Evolutionary conservation across 192 early-diverging fungal genomes (phyloP).

Genomic region (Dissophora ornata): DNA sequence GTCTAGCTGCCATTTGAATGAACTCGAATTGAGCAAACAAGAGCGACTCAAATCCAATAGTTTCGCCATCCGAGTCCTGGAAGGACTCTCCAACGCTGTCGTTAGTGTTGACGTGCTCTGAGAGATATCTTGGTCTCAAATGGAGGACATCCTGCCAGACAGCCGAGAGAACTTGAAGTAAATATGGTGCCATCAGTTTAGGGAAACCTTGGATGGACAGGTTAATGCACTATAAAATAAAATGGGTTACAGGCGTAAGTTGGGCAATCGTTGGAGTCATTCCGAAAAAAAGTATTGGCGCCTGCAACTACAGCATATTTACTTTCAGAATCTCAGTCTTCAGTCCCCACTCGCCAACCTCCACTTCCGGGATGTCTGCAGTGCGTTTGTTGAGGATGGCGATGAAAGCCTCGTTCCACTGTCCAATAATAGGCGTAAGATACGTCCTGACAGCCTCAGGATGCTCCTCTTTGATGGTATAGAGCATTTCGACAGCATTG

Average conservation of each 20-base stretch:
- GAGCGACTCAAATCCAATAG: conserved; percentile 71
- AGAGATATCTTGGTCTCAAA: conserved; percentile 66
- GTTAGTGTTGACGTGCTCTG: conserved; percentile 48
- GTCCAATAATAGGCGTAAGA: conserved; percentile 77
- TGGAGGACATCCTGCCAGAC: conserved; percentile 78
- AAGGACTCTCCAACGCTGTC: conserved; percentile 56
- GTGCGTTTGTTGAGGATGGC: conserved; percentile 70
- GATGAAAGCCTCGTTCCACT: conserved; percentile 83
- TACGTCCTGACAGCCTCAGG: conserved; percentile 75
- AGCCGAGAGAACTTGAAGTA: conserved; percentile 67
- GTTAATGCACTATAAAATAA: conserved; percentile 63
- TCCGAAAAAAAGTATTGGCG: too few relatives aligned
- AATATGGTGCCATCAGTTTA: conserved; percentile 65
- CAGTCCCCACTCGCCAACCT: conserved; percentile 69
- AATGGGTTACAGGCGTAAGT: neutral
- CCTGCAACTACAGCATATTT: too few relatives aligned
- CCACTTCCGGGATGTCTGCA: conserved; percentile 53
- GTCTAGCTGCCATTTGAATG: conserved; percentile 63
- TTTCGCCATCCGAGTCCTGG: conserved; percentile 80
- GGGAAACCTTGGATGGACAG: conserved; percentile 70
- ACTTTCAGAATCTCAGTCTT: conserved; percentile 82
- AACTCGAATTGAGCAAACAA: conserved; percentile 79
- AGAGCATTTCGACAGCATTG: conserved; percentile 87
- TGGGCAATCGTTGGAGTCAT: too few relatives aligned
- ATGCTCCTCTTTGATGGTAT: conserved; percentile 82